Evolutionary conservation across 1,139 yeast species (phyloP), one percentile per base, ranked within the genome.

Genomic region (Schwanniomyces etchellsii): DNA sequence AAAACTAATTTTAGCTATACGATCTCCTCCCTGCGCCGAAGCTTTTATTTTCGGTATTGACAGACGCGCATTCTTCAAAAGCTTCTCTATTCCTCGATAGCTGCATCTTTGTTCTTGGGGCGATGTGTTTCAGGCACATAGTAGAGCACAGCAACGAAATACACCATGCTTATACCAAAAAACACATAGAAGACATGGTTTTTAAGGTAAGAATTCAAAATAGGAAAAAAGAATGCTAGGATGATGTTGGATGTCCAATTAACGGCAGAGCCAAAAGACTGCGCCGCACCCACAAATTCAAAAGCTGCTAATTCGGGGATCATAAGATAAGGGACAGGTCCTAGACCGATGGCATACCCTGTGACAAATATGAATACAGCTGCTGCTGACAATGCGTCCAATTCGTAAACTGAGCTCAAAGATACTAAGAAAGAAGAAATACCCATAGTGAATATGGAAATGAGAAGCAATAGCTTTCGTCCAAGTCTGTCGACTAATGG

Each of bases 241-340:
- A 75, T 39, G 46, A 89, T 85, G 3, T 93, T 85, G 2, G 93
- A 78, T 5, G 78, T 42, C 96, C 96, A 88, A 54, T 88, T 89
- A 51, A 84, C 68, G 5, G 84, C 74, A 0, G 93, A 82, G 5
- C 95, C 96, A 55, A 82, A 75, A 40, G 93, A 78, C 55, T 89
- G 97, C 0, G 96, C 95, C 28, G 77, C 68, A 1, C 85, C 85
- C 30, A 76, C 77, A 2, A 86, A 86, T 34, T 76, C 76, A 4
- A 71, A 64, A 30, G 81, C 83, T 0, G 94, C 79, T 24, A 88
- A 74, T 50, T 89, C 96, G 3, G 94, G 75, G 6, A 88, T 77
- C 47, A 86, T 64, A 42, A 88, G 56, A 56, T 86, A 88, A 12
- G 96, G 96, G 27, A 89, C 79, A 4, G 96, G 96, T 0, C 96